These are phyloP conservation scores for Lithohypha guttulata DNA, from an alignment of 2,329 filamentous ascomycete species.

Conservation along the genomic window DNA sequence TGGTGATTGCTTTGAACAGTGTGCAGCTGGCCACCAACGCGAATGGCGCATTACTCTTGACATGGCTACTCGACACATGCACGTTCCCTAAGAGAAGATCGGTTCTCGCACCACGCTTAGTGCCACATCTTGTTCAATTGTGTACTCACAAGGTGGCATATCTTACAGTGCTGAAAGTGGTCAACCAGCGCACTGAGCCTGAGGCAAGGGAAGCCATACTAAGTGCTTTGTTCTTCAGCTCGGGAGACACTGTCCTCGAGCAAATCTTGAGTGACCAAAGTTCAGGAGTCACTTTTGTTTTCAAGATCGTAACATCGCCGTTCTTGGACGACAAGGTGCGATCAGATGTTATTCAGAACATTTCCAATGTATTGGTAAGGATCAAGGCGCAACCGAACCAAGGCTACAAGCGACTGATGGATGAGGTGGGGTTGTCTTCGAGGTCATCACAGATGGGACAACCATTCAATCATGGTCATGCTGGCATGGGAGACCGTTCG, in stretches of 20 bases:
- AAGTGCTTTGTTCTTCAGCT: conserved; percentile 83
- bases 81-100: conserved; percentile 86
- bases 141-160: conserved; percentile 99
- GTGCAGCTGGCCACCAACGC: conserved; percentile 93
- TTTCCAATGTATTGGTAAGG: conserved; percentile 75
- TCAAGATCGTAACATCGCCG: conserved; percentile 94
- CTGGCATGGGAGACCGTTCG: conserved; percentile 32
- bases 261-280: conserved; percentile 83
- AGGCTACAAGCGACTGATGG: conserved; percentile 97
- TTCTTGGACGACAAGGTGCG: conserved; percentile 93
- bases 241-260: conserved; percentile 75
- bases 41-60: conserved; percentile 85
- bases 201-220: conserved; percentile 86
- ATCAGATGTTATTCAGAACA: conserved; percentile 77
- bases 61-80: conserved; percentile 97
- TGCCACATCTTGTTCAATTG: conserved; percentile 84
- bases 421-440: conserved; percentile 80
- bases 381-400: conserved; percentile 90
- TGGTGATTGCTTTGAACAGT: conserved; percentile 89
- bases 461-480: conserved; percentile 28
- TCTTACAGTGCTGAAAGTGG: conserved; percentile 91
- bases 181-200: conserved; percentile 91
- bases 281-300: conserved; percentile 90
- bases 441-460: conserved; percentile 29
- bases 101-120: conserved; percentile 80